Evolutionary conservation across 2,329 filamentous ascomycete genomes (phyloP), one percentile per base, ranked within the genome.

Genomic region (Colletotrichum musicola): DNA sequence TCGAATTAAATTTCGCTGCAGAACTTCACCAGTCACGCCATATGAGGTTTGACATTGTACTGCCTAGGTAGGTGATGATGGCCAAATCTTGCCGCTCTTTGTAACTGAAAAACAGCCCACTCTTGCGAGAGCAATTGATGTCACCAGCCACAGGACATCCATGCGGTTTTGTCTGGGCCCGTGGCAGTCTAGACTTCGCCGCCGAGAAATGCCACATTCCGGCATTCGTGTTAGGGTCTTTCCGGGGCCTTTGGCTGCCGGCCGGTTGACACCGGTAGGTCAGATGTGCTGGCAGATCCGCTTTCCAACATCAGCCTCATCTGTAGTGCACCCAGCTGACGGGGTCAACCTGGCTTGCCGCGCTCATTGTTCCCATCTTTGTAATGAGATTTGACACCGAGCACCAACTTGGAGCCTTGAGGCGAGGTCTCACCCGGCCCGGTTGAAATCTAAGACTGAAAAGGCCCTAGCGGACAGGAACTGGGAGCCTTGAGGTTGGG

Each of bases 241-340:
- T 10, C 30, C 10, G 30, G 7, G 10, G 30, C 12, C 6, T 10
- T 10, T 10, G 7, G 30, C 30, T 35, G 7, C 30, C 10, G 30
- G 30, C 30, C 30, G 30, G 30, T 9, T 35, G 30, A 35, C 30
- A 35, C 30, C 18, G 51, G 51, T 38, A 35, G 51, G 30, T 35
- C 20, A 44, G 38, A 59, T 49, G 53, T 20, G 61, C 40, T 63
- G 61, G 51, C 61, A 57, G 42, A 50, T 27, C 61, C 61, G 57
- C 61, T 42, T 27, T 50, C 50, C 60, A 47, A 62, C 35, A 62
- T 53, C 61, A 63, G 51, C 61, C 61, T 57, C 61, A 63, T 25
- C 18, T 16, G 56, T 55, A 27, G 51, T n/a, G 27, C 51, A 50
- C 61, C 54, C 16, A 51, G 53, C 6, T 57, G 44, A 20, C 30